Evolutionary conservation across 306 rosid genomes (phyloP).

Genomic region (Glycine latifolia): DNA sequence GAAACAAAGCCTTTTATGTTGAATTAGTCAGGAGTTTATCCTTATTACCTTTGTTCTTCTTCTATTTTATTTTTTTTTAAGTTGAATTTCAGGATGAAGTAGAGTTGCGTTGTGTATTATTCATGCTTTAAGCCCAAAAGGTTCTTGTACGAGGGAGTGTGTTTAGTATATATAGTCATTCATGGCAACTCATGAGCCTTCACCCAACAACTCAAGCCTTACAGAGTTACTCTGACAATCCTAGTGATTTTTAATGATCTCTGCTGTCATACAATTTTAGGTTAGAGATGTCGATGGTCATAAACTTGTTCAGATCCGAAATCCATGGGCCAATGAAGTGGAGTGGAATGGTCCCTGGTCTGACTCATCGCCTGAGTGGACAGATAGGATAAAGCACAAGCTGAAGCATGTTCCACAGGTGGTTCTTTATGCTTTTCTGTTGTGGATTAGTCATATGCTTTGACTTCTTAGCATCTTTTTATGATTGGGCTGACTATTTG

Average conservation of each 20-base stretch:
- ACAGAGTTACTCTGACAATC: not conserved
- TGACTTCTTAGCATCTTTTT: slow-evolving; percentile 9
- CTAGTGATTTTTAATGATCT: slow-evolving; percentile 30
- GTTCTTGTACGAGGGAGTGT: not conserved
- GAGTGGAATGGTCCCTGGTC: slow-evolving; percentile 99
- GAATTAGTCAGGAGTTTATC: not conserved
- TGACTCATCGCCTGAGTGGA: slow-evolving; percentile 93
- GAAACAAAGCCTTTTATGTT: not conserved
- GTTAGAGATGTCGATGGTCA: slow-evolving; percentile 97
- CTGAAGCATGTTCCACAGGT: slow-evolving; percentile 95
- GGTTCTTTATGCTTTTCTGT: slow-evolving; percentile 10
- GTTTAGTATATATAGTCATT: not conserved
- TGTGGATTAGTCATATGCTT: slow-evolving; percentile 26
- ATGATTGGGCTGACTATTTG: slow-evolving; percentile 19
- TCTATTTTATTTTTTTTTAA: no score
- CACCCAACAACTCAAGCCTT: not conserved
- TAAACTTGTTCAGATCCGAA: slow-evolving; percentile 97
- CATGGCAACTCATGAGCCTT: not conserved
- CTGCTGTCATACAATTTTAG: slow-evolving; percentile 52
- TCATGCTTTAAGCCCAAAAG: no score
- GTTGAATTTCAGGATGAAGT: no score
- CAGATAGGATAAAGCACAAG: slow-evolving; percentile 97
- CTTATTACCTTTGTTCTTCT: not conserved
- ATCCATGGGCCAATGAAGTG: slow-evolving; percentile 99
- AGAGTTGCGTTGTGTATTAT: no score